A percentile compares a stretch with the other conserved stretches of the same genome.
Conservation (phyloP, 1,284 basidiomycete species). For the Veloboletus limbatus region DNA sequence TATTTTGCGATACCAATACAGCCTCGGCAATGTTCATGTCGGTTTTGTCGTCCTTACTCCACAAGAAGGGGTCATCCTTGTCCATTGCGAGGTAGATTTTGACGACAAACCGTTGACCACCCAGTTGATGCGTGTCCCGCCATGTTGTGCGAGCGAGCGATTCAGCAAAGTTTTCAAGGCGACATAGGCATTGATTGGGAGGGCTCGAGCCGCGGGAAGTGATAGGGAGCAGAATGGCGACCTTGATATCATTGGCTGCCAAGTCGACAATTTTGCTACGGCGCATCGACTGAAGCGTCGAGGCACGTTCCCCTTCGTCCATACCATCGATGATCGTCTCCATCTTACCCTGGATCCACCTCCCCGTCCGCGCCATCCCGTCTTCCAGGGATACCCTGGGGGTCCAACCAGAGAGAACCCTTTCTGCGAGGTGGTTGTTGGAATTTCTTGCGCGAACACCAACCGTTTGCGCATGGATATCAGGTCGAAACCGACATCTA, state of each 20-base stretch:
- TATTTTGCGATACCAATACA: constrained; percentile 37
- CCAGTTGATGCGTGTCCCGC: constrained; percentile 39
- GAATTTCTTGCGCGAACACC: constrained; percentile 55
- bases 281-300: constrained; percentile 23
- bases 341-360: constrained; percentile 48
- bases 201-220: constrained; percentile 45
- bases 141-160: constrained; percentile 48
- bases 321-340: constrained; percentile 17
- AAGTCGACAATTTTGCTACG: constrained; percentile 42
- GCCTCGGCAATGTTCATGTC: constrained; percentile 37
- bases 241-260: constrained; percentile 35
- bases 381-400: constrained; percentile 40
- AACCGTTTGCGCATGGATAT: constrained; percentile 34
- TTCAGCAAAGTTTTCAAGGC: constrained; percentile 42
- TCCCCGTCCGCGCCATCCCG: constrained; percentile 45
- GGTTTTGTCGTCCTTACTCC: constrained; percentile 12
- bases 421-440: constrained; percentile 42
- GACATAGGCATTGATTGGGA: constrained; percentile 39
- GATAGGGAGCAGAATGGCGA: constrained; percentile 55
- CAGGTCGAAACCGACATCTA: constrained; percentile 32
- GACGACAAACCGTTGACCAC: constrained; percentile 35
- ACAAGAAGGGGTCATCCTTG: constrained; percentile 45
- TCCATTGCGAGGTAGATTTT: constrained; percentile 56
- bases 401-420: constrained; percentile 40
- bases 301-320: constrained; percentile 7